These are phyloP conservation scores for Panaeolus papilionaceus DNA, from an alignment of 768 basidiomycete species.

Conservation along the genomic window DNA sequence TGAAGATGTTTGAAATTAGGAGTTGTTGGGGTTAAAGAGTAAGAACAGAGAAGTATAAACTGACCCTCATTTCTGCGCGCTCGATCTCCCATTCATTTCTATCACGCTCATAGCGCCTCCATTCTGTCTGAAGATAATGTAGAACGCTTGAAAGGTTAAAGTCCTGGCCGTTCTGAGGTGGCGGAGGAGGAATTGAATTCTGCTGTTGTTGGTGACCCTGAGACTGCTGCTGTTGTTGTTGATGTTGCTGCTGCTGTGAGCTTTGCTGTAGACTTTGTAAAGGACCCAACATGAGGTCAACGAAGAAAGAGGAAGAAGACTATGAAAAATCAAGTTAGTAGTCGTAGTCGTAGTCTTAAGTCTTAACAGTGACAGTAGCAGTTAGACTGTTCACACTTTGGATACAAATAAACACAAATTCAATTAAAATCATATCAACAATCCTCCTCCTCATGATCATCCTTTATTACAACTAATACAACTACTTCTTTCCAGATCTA, in stretches of 20 bases:
- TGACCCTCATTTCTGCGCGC: constrained; percentile 96
- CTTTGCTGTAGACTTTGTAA: constrained; percentile 67
- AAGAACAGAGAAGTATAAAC: constrained; percentile 38
- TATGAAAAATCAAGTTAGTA: constrained; percentile 18
- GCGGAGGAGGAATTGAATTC: constrained; percentile 70
- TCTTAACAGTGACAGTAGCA: too few relatives aligned
- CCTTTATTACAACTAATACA: constrained; percentile 8
- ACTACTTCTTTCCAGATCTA: constrained; percentile 78
- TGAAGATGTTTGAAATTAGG: constrained; percentile 28
- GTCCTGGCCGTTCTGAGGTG: constrained; percentile 89
- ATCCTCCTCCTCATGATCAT: constrained; percentile 11
- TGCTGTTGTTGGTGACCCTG: constrained; percentile 46
- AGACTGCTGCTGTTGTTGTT: constrained; percentile 60
- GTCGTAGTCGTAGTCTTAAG: not conserved
- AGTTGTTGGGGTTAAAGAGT: constrained; percentile 24
- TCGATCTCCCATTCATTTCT: constrained; percentile 99
- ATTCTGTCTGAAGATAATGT: constrained; percentile 98
- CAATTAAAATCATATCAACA: constrained; percentile 25
- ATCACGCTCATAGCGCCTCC: constrained; percentile 97
- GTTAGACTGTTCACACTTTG: constrained; percentile 17
- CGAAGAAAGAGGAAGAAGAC: constrained; percentile 23
- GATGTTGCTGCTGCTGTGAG: constrained; percentile 65
- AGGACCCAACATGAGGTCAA: constrained; percentile 71
- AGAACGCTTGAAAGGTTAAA: constrained; percentile 93
- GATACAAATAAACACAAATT: constrained; percentile 50